phyloP scores from a whole-genome alignment of 768 basidiomycete species.

The Leccinum sublutescens region DNA sequence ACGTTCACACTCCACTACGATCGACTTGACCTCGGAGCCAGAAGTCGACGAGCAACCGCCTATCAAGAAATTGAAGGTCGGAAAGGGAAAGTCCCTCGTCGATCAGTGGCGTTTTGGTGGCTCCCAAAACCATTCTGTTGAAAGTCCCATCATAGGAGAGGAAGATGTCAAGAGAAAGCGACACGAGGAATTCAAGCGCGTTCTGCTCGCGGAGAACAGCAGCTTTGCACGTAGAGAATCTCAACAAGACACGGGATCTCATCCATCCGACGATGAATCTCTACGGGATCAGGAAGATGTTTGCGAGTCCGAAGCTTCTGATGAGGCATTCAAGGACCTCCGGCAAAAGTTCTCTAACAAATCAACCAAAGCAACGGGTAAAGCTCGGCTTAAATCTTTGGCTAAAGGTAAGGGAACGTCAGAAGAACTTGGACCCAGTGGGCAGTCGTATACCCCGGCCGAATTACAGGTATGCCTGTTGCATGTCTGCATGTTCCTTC shows the following conservation, averaged over 20 bases:
- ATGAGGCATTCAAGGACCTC: slow-evolving; percentile 47
- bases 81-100: slow-evolving; percentile 18
- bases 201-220: slow-evolving; percentile 49
- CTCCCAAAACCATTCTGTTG: slow-evolving; percentile 2
- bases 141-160: slow-evolving; percentile 15
- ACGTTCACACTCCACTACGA: slow-evolving; percentile 33
- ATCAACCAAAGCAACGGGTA: slow-evolving; percentile 36
- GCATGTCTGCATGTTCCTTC: neutral
- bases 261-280: slow-evolving; percentile 24
- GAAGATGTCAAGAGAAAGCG: slow-evolving; percentile 48
- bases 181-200: slow-evolving; percentile 50
- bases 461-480: slow-evolving; percentile 59
- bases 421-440: slow-evolving; percentile 60
- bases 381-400: slow-evolving; percentile 28
- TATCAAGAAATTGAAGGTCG: slow-evolving; percentile 31
- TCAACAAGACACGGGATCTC: slow-evolving; percentile 11
- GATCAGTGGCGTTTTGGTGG: slow-evolving; percentile 49
- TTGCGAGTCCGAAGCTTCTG: slow-evolving; percentile 40
- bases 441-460: slow-evolving; percentile 70
- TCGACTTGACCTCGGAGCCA: slow-evolving; percentile 54
- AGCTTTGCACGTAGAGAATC: slow-evolving; percentile 28
- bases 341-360: slow-evolving; percentile 46
- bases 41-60: slow-evolving; percentile 26
- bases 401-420: slow-evolving; percentile 35
- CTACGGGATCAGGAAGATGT: slow-evolving; percentile 26